A percentile compares a stretch with the other conserved stretches of the same genome.
These are phyloP conservation scores for Fusarium ramigenum DNA, from an alignment of 2,329 filamentous ascomycete genomes.

Conservation along the genomic window DNA sequence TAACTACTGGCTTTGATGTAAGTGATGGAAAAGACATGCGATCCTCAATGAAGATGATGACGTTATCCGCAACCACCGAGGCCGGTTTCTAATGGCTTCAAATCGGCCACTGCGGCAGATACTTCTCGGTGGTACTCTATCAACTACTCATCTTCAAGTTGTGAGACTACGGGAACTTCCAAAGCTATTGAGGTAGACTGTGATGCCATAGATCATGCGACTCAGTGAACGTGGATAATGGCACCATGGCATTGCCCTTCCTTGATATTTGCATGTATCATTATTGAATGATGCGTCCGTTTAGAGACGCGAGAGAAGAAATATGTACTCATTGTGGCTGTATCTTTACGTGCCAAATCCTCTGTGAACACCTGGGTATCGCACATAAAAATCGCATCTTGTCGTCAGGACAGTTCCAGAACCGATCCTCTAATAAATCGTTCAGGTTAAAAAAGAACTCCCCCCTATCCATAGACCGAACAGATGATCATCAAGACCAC, in stretches of 20 bases:
- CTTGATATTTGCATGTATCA: background rate
- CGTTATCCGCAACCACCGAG: background rate
- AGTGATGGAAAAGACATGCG: background rate
- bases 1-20: background rate
- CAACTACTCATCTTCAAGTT: background rate
- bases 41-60: background rate
- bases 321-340: conserved; percentile 6
- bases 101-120: background rate
- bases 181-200: background rate
- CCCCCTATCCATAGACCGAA: background rate
- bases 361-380: conserved; percentile 26
- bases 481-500: conserved; percentile 14
- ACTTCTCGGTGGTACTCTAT: background rate
- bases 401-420: conserved; percentile 23
- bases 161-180: too few relatives aligned
- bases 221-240: background rate
- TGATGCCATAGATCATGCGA: background rate
- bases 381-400: conserved; percentile 22
- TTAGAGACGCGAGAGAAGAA: background rate
- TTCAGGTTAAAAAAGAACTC: background rate
- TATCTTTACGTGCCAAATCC: conserved; percentile 3
- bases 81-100: background rate
- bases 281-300: background rate
- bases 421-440: background rate
- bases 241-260: background rate